Evolutionary conservation across 148 eudicot genomes (phyloP), one percentile per base, ranked within the genome.

Genomic region (Rhododendron vialii): DNA sequence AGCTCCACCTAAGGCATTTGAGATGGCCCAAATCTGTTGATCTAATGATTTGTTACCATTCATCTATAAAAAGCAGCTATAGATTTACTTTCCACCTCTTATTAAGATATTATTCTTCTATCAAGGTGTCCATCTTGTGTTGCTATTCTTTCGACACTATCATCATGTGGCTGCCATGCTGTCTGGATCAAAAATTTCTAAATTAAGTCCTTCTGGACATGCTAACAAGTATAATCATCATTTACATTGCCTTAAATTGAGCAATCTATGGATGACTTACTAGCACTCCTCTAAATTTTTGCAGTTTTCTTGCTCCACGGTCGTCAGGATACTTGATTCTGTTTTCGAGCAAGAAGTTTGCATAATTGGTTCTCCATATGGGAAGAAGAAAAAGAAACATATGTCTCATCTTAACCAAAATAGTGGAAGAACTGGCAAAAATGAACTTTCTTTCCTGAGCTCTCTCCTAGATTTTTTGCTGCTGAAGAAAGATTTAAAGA

Each of bases 381-480:
- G 85, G 81, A 94, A 89, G 90, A 95, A 87, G 91, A 90, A 88
- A 86, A 91, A 92, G 90, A 95, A 92, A 83, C 67, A 92, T 82
- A 48, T 50, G 81, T 85, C 82, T 81, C 78, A 48, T 61, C 82
- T 69, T 35, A 79, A 82, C 33, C 87, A 69, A 36, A 24, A 4
- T 41, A 36, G 33, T 81, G 65, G 22, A 47, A 47, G 36, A 53
- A 43, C 17, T 1, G 81, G 82, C 76, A 65, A 82, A 88, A 89
- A 84, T 86, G 67, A 84, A 55, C 86, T 95, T 45, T 63, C 89
- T 82, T 91, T 89, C 85, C 86, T 95, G 45, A 91, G 96, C 81
- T 92, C 95, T 73, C 92, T 97, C 75, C 95, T 97, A 77, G 98
- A 97, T 78, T 89, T 97, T 71, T 80, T 97, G 84, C 91, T 92